Evolutionary conservation across 2,329 filamentous ascomycete species (phyloP).

Genomic region (Fusarium keratoplasticum): DNA sequence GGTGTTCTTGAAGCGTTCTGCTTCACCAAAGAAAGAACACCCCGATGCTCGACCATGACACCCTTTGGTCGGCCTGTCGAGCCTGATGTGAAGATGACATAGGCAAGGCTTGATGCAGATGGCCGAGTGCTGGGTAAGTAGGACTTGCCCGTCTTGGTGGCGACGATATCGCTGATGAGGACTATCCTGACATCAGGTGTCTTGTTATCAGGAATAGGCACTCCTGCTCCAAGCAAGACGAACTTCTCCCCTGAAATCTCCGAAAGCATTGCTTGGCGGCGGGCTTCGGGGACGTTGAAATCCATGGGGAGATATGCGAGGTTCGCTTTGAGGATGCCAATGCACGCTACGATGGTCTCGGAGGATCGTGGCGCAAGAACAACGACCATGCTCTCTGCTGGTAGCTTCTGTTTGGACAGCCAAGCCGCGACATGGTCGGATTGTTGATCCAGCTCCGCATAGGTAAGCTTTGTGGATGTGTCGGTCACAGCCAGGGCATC

Average conservation of each 20-base stretch:
- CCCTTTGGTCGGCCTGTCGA: conserved; percentile 38
- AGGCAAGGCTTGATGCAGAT: conserved; percentile 16
- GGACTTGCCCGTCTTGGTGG: too few species aligned
- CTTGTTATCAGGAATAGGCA: too few species aligned
- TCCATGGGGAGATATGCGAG: conserved; percentile 44
- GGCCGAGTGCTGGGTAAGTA: too few species aligned
- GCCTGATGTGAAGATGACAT: conserved; percentile 39
- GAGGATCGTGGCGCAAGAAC: conserved; percentile 36
- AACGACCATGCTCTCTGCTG: conserved; percentile 30
- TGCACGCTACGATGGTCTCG: conserved; percentile 33
- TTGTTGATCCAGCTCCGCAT: conserved; percentile 23
- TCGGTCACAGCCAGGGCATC: background rate
- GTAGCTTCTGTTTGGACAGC: conserved; percentile 10
- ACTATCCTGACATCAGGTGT: too few species aligned
- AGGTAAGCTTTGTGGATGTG: conserved; percentile 25
- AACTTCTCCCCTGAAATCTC: too few species aligned
- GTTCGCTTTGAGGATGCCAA: conserved; percentile 43
- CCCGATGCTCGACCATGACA: conserved; percentile 19
- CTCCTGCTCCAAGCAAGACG: too few species aligned
- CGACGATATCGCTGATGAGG: too few species aligned
- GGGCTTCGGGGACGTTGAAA: conserved; percentile 21
- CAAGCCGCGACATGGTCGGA: conserved; percentile 34
- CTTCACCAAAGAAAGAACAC: background rate
- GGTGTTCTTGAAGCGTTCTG: conserved; percentile 1
- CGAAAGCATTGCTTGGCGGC: conserved; percentile 35